Evolutionary conservation across 192 early-diverging fungal genomes (phyloP), one percentile per base, ranked within the genome.

Genomic region (Coemansia sp.): DNA sequence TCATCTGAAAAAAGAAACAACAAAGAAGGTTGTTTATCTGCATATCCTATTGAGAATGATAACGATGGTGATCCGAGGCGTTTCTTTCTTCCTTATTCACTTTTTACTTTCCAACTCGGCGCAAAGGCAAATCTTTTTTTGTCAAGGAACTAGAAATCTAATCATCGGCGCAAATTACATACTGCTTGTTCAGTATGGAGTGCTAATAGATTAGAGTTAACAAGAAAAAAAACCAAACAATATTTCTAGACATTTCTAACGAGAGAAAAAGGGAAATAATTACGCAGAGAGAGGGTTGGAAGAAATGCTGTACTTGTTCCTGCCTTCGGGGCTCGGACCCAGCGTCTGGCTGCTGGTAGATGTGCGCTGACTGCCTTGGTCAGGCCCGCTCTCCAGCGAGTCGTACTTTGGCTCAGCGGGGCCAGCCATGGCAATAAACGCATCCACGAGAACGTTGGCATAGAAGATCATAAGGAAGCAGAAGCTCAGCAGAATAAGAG

Each of bases 401-500:
- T 21, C 40, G 54, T 74, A 74, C 48, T 74, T 74, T 47, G 64
- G 65, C 13, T 22, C 40, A 11, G 65, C 10, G 8, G 66, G 52
- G 22, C 58, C 65, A 5, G 63, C 47, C 47, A 77, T 67, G 37
- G 61, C 67, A 32, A 68, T 49, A 52, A 85, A 86, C 18, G 85
- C 42, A 45, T 76, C 78, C 11, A 86, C 66, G 19, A 89, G 67
- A 16, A 83, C 16, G 59, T 80, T 74, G 8, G 76, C 76, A 48
- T 76, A 78, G 10, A 89, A 61, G 39, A 89, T 72, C 6, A 86
- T 57, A 21, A 86, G 72, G 62, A 90, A 87, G 43, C 79, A 85
- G 41, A 85, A 67, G 32, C 87, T 84, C 18, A 88, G 52, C 40
- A 88, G 60, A 10, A 85, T 13, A 13, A 88, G 76, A 13, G 68